phyloP scores from a whole-genome alignment of 148 eudicot genomes.

The Chenopodium berlandieri region DNA sequence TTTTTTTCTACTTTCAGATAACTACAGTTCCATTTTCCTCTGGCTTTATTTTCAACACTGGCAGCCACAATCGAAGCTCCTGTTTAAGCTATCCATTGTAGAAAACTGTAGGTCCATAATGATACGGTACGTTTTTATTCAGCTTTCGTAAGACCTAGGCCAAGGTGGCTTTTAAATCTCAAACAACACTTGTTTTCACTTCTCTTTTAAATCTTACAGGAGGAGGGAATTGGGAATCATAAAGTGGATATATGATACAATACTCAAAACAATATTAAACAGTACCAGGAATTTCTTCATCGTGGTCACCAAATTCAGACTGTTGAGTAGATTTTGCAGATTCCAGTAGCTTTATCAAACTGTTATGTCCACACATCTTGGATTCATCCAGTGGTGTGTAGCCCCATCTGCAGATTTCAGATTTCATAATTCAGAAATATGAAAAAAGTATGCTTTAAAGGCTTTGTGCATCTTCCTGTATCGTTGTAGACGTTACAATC shows the following conservation, averaged over 20 bases:
- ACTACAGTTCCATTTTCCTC: background rate
- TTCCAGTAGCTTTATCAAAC: slow-evolving; percentile 66
- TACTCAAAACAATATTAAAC: background rate
- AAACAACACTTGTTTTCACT: background rate
- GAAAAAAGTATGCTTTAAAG: too few relatives aligned
- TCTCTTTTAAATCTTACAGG: background rate
- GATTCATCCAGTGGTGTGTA: slow-evolving; percentile 69
- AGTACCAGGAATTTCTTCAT: slow-evolving; percentile 53
- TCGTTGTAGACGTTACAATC: background rate
- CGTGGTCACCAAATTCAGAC: slow-evolving; percentile 28
- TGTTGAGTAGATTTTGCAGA: slow-evolving; percentile 54
- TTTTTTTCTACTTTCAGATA: too few relatives aligned
- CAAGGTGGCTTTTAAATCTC: background rate
- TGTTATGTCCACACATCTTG: slow-evolving; percentile 49
- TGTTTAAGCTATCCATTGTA: background rate
- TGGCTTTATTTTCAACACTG: background rate
- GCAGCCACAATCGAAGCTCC: background rate
- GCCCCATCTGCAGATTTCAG: slow-evolving; percentile 56
- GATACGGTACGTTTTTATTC: background rate
- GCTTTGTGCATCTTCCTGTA: background rate
- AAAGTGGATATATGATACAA: background rate
- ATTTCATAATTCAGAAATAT: slow-evolving; percentile 13
- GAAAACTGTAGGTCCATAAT: background rate
- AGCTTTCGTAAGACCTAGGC: background rate
- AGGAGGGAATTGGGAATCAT: background rate